Percentiles rank a stretch among this genome's conserved stretches.
phyloP scores from a whole-genome alignment of 441 rosid genomes.

The Raphanus hybrid region DNA sequence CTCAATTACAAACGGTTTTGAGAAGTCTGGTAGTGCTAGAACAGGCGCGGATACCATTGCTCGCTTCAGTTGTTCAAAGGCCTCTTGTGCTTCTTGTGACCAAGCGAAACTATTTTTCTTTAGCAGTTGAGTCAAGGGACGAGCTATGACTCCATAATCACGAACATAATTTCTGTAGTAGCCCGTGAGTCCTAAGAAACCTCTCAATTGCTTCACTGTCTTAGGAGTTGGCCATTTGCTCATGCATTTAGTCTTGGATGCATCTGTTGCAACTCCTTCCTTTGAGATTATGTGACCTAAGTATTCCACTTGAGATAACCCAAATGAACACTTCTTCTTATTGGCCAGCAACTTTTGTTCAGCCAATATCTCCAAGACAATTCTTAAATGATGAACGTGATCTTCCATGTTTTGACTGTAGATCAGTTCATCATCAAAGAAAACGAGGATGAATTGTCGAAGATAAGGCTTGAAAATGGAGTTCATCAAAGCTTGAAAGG shows the following conservation, averaged over 20 bases:
- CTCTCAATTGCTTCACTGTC: background rate
- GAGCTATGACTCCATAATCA: background rate
- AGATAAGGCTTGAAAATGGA: too few relatives aligned
- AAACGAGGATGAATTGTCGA: too few relatives aligned
- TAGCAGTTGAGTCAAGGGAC: background rate
- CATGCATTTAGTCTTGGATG: background rate
- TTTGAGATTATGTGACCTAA: background rate
- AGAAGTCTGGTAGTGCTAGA: background rate
- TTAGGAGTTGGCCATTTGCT: background rate
- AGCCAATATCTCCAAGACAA: too few relatives aligned
- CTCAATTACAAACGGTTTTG: background rate
- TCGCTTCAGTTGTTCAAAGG: background rate
- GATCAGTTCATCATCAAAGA: too few relatives aligned
- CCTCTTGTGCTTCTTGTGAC: background rate
- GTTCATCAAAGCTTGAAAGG: too few relatives aligned
- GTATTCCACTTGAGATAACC: background rate
- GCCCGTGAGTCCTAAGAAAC: background rate
- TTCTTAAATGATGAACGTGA: too few relatives aligned
- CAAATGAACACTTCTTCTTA: background rate
- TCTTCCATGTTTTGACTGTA: too few relatives aligned
- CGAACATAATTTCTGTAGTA: background rate
- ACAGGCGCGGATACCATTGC: background rate
- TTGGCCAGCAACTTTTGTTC: background rate
- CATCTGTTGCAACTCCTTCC: background rate
- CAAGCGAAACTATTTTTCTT: background rate